Evolutionary conservation across 306 rosid species (phyloP).

Genomic region (Rosa rugosa): DNA sequence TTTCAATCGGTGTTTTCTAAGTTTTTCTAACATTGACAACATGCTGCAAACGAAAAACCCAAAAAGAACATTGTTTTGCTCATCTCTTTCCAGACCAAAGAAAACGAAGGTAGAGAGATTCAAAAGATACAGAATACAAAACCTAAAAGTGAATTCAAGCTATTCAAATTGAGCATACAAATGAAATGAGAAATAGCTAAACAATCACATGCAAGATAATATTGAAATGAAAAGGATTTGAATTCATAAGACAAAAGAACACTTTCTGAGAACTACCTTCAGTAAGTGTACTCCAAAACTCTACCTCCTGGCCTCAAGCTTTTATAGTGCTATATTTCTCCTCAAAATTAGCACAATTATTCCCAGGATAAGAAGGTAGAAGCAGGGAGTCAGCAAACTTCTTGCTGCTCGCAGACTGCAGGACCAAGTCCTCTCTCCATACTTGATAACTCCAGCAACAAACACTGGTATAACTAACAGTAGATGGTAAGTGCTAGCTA

Average conservation of each 20-base stretch:
- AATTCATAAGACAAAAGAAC: not conserved
- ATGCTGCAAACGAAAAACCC: not conserved
- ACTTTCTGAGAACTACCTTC: too few species aligned
- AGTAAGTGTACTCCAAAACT: too few species aligned
- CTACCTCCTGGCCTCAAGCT: too few species aligned
- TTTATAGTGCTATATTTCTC: too few species aligned
- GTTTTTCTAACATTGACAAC: not conserved
- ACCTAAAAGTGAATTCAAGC: too few species aligned
- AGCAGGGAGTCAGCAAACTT: constrained; percentile 29
- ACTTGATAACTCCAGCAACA: constrained; percentile 53
- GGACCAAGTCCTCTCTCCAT: constrained; percentile 69
- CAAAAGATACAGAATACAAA: too few species aligned
- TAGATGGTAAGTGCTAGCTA: not conserved
- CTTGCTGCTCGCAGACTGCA: constrained; percentile 47
- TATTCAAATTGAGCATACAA: too few species aligned
- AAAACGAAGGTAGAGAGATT: too few species aligned
- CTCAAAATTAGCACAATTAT: too few species aligned
- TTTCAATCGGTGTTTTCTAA: too few species aligned
- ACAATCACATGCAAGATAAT: not conserved
- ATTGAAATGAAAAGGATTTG: not conserved
- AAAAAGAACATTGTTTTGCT: not conserved
- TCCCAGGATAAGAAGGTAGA: too few species aligned
- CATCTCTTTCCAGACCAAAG: not conserved
- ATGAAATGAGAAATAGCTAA: too few species aligned
- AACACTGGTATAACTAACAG: constrained; percentile 33